These are phyloP conservation scores for Backusella sp. DNA, from an alignment of 192 early-diverging fungal genomes.

Conservation along the genomic window DNA sequence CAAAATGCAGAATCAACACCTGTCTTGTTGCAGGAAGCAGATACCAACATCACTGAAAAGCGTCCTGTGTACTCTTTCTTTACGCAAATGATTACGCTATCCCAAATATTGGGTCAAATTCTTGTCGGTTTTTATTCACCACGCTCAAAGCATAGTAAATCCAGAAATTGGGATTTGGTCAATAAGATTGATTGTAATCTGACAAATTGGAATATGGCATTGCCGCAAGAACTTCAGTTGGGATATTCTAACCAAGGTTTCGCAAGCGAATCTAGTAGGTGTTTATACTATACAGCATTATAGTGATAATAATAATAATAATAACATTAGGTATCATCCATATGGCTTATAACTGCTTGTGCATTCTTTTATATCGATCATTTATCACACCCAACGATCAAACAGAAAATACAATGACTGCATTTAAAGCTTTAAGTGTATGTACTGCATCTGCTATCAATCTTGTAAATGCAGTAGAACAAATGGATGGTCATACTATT, in stretches of 20 bases:
- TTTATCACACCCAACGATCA: slow-evolving; percentile 15
- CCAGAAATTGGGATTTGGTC: slow-evolving; percentile 13
- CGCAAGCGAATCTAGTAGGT: background rate
- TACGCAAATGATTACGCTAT: slow-evolving; percentile 19
- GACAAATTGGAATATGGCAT: slow-evolving; percentile 24
- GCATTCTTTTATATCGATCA: slow-evolving; percentile 32
- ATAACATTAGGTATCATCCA: background rate
- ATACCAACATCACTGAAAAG: background rate
- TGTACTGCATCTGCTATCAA: slow-evolving; percentile 32
- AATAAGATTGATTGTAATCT: slow-evolving; percentile 25
- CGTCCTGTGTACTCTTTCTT: slow-evolving; percentile 19
- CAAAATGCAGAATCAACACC: background rate
- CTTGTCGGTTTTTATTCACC: slow-evolving; percentile 31
- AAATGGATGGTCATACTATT: slow-evolving; percentile 8
- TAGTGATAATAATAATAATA: background rate
- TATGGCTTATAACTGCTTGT: slow-evolving; percentile 24
- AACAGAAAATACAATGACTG: background rate
- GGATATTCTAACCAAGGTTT: background rate
- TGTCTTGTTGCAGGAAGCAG: background rate
- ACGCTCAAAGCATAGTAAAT: background rate
- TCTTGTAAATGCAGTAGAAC: slow-evolving; percentile 22
- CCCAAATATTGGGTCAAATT: slow-evolving; percentile 33
- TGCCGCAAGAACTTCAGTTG: slow-evolving; percentile 5
- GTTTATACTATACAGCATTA: too few relatives aligned
- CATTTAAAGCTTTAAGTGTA: slow-evolving; percentile 19